These are phyloP conservation scores for Hypericum androsaemum DNA, from an alignment of 345 rosid species.

Conservation along the genomic window DNA sequence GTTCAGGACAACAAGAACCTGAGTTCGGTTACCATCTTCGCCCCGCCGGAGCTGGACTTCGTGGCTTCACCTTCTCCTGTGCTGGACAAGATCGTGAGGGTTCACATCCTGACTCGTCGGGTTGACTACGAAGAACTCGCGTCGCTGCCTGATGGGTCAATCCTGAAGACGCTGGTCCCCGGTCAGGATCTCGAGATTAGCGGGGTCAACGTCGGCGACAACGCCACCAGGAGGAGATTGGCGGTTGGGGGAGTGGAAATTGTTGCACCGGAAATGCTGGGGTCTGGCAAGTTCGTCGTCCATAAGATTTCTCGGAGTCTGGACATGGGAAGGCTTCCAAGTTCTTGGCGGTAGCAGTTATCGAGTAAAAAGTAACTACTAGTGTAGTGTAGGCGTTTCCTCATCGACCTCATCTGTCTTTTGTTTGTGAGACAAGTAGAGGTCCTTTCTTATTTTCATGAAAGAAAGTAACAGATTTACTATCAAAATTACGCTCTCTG, in stretches of 20 bases:
- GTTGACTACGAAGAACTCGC: conserved; percentile 32
- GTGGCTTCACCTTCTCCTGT: conserved; percentile 40
- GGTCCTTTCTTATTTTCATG: too few relatives aligned
- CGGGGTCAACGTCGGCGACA: background rate
- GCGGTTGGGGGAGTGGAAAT: conserved; percentile 43
- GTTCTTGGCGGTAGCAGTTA: conserved; percentile 1
- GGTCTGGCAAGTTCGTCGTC: conserved; percentile 36
- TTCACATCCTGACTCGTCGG: conserved; percentile 43
- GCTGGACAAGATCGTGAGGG: conserved; percentile 45
- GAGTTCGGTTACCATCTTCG: conserved; percentile 47
- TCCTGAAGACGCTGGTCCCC: conserved; percentile 37
- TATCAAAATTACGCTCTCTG: too few relatives aligned
- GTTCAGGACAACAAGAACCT: conserved; percentile 29
- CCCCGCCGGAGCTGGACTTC: conserved; percentile 42
- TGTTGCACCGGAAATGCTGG: conserved; percentile 41
- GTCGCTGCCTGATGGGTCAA: conserved; percentile 32
- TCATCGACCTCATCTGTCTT: too few relatives aligned
- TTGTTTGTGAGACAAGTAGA: too few relatives aligned
- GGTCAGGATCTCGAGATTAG: conserved; percentile 32
- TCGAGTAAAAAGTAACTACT: too few relatives aligned
- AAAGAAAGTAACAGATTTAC: too few relatives aligned
- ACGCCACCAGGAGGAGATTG: conserved; percentile 18
- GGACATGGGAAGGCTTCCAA: conserved; percentile 18
- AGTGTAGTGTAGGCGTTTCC: too few relatives aligned
- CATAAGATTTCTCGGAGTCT: conserved; percentile 52